Conservation (phyloP, 306 rosid species). For the Quercus parvula region DNA sequence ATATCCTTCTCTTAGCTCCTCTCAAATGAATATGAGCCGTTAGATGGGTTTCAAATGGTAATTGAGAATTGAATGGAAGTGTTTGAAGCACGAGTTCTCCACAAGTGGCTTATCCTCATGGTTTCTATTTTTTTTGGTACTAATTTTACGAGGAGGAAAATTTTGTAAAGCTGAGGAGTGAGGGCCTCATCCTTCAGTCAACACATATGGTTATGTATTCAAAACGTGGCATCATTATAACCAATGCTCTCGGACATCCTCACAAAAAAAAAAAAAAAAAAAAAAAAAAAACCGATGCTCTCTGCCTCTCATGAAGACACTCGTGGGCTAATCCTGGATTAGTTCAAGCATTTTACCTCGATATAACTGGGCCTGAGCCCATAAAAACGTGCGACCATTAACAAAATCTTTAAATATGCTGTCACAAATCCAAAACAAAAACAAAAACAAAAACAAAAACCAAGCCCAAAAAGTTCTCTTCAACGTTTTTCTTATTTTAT, state of each 20-base stretch:
- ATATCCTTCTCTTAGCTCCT: slow-evolving; percentile 3
- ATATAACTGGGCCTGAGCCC: background rate
- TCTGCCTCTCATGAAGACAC: background rate
- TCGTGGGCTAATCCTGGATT: background rate
- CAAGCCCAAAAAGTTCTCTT: no score
- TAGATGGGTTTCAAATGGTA: slow-evolving; percentile 24
- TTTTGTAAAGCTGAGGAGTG: slow-evolving; percentile 32
- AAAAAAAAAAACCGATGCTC: slow-evolving; percentile 20
- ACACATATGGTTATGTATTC: slow-evolving; percentile 25
- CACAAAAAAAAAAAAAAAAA: no score
- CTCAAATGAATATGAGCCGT: slow-evolving; percentile 28
- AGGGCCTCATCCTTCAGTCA: slow-evolving; percentile 10
- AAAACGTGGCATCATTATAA: slow-evolving; percentile 34
- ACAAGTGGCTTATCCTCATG: slow-evolving; percentile 64
- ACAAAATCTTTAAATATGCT: no score
- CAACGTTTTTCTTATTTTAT: no score
- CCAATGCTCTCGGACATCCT: slow-evolving; percentile 20
- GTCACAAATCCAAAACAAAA: no score
- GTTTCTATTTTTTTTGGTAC: slow-evolving; percentile 6
- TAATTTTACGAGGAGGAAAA: slow-evolving; percentile 5
- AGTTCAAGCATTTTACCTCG: no score
- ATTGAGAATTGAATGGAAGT: slow-evolving; percentile 21
- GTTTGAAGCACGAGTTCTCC: slow-evolving; percentile 53
- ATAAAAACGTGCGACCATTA: background rate
- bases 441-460: no score